A percentile compares a stretch with the other conserved stretches of the same genome.
Evolutionary conservation across 345 rosid species (phyloP).

Genomic region (Toxicodendron radicans): DNA sequence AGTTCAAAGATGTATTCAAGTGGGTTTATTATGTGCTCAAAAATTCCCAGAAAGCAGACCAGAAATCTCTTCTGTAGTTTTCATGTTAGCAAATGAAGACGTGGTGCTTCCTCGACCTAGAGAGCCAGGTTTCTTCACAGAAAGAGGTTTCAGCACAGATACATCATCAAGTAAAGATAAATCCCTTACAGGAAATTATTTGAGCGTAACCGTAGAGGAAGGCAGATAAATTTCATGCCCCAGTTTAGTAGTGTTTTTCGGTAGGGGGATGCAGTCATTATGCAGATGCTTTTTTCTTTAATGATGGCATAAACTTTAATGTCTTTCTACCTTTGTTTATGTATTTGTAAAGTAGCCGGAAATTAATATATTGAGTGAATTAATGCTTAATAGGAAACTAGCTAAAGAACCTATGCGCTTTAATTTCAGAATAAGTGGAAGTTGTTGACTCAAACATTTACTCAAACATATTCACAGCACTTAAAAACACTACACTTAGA

Average conservation of each 20-base stretch:
- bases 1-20: constrained; percentile 32
- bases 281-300: too few relatives aligned
- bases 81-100: constrained; percentile 34
- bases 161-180: not conserved
- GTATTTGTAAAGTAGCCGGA: too few relatives aligned
- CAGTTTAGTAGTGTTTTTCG: not conserved
- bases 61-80: constrained; percentile 28
- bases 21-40: constrained; percentile 39
- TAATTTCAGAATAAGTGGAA: too few relatives aligned
- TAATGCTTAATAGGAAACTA: too few relatives aligned
- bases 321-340: too few relatives aligned
- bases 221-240: not conserved
- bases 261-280: too few relatives aligned
- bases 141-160: not conserved
- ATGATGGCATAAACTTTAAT: too few relatives aligned
- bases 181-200: not conserved
- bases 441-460: too few relatives aligned
- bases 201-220: not conserved
- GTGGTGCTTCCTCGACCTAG: constrained; percentile 33
- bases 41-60: constrained; percentile 28
- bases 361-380: too few relatives aligned
- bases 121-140: constrained; percentile 34
- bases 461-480: too few relatives aligned
- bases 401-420: too few relatives aligned
- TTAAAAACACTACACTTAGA: too few relatives aligned